Evolutionary conservation across 192 early-diverging fungal genomes (phyloP), one percentile per base, ranked within the genome.

Genomic region (Mortierella claussenii): DNA sequence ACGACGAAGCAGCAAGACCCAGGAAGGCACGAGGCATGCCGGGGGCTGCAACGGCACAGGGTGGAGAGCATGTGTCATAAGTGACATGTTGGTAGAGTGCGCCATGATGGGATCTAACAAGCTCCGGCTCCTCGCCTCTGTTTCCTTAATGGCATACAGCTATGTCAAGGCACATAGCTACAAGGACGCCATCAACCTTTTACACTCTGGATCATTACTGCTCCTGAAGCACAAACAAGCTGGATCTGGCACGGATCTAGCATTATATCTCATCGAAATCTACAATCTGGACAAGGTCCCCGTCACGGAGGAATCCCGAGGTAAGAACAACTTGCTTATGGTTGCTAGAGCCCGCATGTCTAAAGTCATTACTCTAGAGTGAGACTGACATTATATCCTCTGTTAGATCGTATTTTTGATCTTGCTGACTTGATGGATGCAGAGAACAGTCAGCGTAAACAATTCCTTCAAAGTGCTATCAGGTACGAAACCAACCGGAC

Each of bases 161-260:
- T 89, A 92, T 37, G 87, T 96, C n/a, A 96, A 96, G 74, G 93
- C 96, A 60, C 87, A 94, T 36, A 93, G 94, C 67, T 83, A 87
- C 68, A 79, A 76, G 33, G 86, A 90, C 37, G 93, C 94, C 8
- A 86, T 95, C 50, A 83, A 90, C 10, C 85, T 98, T 4, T 80
- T 97, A 27, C 88, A 92, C 69, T 85, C 91, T 28, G 97, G 97
- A 7, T 89, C 92, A 3, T 65, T 89, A 17, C 86, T 88, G 26
- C 87, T 98, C 52, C 80, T 93, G 58, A 83, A 90, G 60, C 89
- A 93, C 78, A 84, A 91, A 62, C 95, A 98, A 74, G 81, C 82
- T 53, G 93, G 91, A 42, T 91, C 88, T 48, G 97, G 94, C 15
- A 81, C 88, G 12, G 97, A 98, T 80, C 81, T 98, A 37, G 83